phyloP scores from a whole-genome alignment of 2,329 filamentous ascomycete species.

The Bertia moriformis region DNA sequence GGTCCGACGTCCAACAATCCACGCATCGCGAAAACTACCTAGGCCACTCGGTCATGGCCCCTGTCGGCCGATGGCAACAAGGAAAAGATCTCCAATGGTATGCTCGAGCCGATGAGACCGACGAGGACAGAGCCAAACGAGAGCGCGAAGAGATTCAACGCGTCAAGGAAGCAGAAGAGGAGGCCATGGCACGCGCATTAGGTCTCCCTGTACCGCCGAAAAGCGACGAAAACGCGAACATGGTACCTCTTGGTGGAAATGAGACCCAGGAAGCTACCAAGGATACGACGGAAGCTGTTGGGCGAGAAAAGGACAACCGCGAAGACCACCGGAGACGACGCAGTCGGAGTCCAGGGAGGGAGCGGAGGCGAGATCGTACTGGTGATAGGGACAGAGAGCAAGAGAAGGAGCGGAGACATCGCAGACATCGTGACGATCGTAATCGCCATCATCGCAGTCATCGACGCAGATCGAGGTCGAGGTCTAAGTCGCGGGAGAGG shows the following conservation, averaged over 20 bases:
- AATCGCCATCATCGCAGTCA: background rate
- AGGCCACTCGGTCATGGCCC: slow-evolving; percentile 61
- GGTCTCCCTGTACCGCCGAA: background rate
- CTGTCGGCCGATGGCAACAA: slow-evolving; percentile 62
- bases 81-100: slow-evolving; percentile 40
- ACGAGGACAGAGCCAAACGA: slow-evolving; percentile 4
- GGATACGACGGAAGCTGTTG: background rate
- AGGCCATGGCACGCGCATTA: slow-evolving; percentile 1
- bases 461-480: background rate
- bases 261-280: background rate
- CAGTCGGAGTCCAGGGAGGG: background rate
- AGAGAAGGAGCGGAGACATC: background rate
- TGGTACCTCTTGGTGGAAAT: background rate
- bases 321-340: background rate
- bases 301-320: background rate
- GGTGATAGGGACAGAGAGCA: background rate
- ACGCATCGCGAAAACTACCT: slow-evolving; percentile 47
- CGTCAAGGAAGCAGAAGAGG: slow-evolving; percentile 6
- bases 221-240: background rate
- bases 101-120: slow-evolving; percentile 28
- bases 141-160: slow-evolving; percentile 8
- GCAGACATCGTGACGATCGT: background rate
- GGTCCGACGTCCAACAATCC: slow-evolving; percentile 51
- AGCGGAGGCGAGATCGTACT: background rate
- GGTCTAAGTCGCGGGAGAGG: background rate